phyloP scores from a whole-genome alignment of 2,329 filamentous ascomycete genomes.

The Fusarium subglutinans region DNA sequence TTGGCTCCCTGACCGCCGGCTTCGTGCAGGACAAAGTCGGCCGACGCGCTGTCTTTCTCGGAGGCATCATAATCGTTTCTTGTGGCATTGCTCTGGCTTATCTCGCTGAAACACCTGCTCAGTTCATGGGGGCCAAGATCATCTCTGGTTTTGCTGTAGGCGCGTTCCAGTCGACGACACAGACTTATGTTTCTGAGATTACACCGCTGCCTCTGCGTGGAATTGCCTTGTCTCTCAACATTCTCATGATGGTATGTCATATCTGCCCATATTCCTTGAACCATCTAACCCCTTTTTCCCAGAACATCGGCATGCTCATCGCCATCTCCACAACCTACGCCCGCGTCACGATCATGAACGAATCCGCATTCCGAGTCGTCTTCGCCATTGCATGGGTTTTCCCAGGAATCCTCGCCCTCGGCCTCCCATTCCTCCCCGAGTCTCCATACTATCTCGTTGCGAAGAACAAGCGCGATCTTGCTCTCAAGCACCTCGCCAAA shows the following conservation, averaged over 20 bases:
- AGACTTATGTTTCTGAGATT: constrained; percentile 16
- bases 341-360: not conserved
- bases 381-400: constrained; percentile 10
- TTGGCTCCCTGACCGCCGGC: not conserved
- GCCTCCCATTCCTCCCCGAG: constrained; percentile 16
- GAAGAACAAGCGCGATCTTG: constrained; percentile 3
- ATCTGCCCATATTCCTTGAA: too few relatives aligned
- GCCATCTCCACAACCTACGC: not conserved
- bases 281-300: too few relatives aligned
- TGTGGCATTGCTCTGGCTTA: not conserved
- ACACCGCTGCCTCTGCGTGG: not conserved
- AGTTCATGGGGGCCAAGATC: constrained; percentile 19
- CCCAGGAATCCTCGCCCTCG: constrained; percentile 7
- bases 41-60: not conserved
- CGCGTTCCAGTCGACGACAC: constrained; percentile 8
- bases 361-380: constrained; percentile 4
- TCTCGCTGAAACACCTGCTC: constrained; percentile 4
- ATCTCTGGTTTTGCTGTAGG: constrained; percentile 9
- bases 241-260: constrained; percentile 3
- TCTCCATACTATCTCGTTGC: constrained; percentile 19
- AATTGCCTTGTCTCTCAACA: not conserved
- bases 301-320: constrained; percentile 4
- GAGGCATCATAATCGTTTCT: not conserved
- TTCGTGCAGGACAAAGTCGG: not conserved
- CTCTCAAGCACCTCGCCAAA: not conserved